Percentiles rank a stretch among this genome's conserved stretches.
phyloP scores from a whole-genome alignment of 2,329 filamentous ascomycete genomes.

The Aspergillus jensenii region DNA sequence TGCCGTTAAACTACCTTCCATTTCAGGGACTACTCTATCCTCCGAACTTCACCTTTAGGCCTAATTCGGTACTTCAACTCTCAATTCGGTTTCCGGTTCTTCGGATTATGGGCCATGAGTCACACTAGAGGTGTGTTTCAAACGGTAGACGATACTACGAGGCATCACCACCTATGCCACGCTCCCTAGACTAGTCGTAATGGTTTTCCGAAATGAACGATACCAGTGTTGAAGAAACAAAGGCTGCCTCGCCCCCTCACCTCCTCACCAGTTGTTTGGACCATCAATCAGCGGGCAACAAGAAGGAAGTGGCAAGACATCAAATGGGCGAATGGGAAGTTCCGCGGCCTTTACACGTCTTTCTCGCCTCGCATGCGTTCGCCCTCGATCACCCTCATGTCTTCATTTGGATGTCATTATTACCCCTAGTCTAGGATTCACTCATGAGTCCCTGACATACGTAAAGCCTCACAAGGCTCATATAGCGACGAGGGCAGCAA shows the following conservation, averaged over 20 bases:
- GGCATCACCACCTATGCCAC: constrained; percentile 8
- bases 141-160: background rate
- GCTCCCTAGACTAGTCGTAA: constrained; percentile 5
- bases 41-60: background rate
- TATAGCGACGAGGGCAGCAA: background rate
- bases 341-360: background rate
- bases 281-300: background rate
- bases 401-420: background rate
- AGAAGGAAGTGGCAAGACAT: background rate
- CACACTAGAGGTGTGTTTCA: background rate
- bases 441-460: background rate
- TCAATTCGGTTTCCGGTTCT: background rate
- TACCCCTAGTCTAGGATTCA: background rate
- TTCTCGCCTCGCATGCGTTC: constrained; percentile 8
- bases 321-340: background rate
- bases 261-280: background rate
- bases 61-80: background rate
- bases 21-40: background rate
- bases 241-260: background rate
- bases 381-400: background rate
- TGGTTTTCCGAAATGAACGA: background rate
- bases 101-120: background rate
- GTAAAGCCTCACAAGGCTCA: background rate
- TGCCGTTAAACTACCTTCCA: constrained; percentile 5
- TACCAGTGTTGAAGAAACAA: background rate